Evolutionary conservation across 768 basidiomycete species (phyloP).

Genomic region (Boletus tylopilopsis): DNA sequence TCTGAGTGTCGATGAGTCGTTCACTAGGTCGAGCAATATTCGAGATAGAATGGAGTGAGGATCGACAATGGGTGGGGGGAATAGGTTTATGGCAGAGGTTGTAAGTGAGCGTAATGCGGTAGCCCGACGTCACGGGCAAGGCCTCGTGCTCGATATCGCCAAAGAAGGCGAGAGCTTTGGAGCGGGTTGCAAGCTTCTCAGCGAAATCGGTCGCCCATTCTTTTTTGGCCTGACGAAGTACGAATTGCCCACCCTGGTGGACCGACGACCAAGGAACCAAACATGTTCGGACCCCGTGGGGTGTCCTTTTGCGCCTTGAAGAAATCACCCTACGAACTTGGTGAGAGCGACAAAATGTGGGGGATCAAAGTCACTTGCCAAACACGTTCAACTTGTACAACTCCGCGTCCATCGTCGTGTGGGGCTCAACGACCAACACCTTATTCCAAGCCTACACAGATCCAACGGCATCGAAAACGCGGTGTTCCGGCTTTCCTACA

Average conservation of each 20-base stretch:
- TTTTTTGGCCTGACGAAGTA: not conserved
- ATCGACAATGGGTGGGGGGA: not conserved
- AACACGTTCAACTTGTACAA: not conserved
- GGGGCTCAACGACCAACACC: not conserved
- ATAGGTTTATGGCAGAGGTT: constrained; percentile 28
- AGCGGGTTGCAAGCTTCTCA: not conserved
- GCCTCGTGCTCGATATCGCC: constrained; percentile 46
- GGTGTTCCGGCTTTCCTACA: not conserved
- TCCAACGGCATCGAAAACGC: not conserved
- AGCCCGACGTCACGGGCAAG: constrained; percentile 36
- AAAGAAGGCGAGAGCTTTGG: constrained; percentile 30
- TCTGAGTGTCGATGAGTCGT: not conserved
- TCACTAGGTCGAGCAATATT: not conserved
- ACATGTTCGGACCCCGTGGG: constrained; percentile 37
- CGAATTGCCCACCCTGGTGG: constrained; percentile 7
- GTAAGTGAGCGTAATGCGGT: constrained; percentile 43
- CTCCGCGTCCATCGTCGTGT: not conserved
- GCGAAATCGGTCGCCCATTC: constrained; percentile 3
- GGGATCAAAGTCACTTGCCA: too few species aligned
- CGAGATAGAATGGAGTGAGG: not conserved
- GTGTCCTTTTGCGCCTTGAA: constrained; percentile 25
- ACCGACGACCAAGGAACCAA: constrained; percentile 47
- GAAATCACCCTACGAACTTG: constrained; percentile 3
- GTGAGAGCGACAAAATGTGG: too few species aligned
- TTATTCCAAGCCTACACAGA: not conserved